Conservation (phyloP, 768 basidiomycete genomes). For the Mycena belliarum region DNA sequence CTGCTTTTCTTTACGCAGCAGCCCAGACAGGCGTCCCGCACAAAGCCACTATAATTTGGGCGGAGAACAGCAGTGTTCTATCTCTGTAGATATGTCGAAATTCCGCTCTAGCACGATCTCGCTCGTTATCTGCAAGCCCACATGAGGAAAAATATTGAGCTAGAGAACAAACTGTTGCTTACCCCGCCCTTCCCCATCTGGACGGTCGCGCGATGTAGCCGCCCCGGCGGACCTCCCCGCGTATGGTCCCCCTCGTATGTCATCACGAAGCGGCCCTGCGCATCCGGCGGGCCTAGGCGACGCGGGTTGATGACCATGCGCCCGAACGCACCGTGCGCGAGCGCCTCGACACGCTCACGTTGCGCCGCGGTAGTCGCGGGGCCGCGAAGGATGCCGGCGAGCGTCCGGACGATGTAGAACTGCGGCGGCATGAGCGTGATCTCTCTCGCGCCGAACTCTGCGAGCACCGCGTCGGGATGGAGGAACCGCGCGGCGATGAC, state of each 20-base stretch:
- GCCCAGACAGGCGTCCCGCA: too few species aligned
- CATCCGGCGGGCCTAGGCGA: conserved; percentile 36
- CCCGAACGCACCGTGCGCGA: conserved; percentile 62
- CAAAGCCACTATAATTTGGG: conserved; percentile 18
- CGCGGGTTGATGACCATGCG: conserved; percentile 60
- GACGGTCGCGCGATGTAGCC: conserved; percentile 58
- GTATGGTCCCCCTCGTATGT: conserved; percentile 74
- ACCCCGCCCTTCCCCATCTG: conserved; percentile 52
- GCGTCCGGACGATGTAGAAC: conserved; percentile 66
- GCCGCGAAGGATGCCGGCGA: conserved; percentile 53
- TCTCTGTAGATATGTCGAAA: conserved; percentile 64
- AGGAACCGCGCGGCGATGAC: conserved; percentile 70
- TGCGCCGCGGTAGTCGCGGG: conserved; percentile 44
- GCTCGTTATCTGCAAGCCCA: conserved; percentile 41
- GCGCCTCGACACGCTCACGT: conserved; percentile 41
- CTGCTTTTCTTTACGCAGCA: too few species aligned
- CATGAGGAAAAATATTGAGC: not conserved
- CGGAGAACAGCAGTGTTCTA: conserved; percentile 29
- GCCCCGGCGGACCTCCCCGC: conserved; percentile 58
- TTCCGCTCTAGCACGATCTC: conserved; percentile 60
- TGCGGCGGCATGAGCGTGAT: conserved; percentile 75
- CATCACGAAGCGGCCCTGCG: conserved; percentile 48
- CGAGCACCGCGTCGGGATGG: conserved; percentile 52
- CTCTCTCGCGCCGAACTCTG: conserved; percentile 48
- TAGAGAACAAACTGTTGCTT: not conserved